These are phyloP conservation scores for Ammopiptanthus mongolicus DNA, from an alignment of 306 rosid species.

Conservation along the genomic window DNA sequence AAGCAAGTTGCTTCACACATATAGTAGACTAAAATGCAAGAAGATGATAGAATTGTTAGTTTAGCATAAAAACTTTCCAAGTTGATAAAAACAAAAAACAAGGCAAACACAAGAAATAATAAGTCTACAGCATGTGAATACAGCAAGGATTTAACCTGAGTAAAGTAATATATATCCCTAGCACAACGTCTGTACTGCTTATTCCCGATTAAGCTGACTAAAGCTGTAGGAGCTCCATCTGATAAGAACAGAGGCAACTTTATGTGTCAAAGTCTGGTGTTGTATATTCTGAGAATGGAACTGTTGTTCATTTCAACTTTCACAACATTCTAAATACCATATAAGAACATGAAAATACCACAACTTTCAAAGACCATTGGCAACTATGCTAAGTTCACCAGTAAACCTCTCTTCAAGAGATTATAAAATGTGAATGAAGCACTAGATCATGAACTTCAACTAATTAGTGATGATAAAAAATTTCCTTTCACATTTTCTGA, in stretches of 20 bases:
- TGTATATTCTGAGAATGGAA: constrained; percentile 2
- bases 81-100: background rate
- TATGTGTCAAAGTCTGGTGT: background rate
- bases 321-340: constrained; percentile 9
- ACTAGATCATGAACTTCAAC: background rate
- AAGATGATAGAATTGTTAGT: constrained; percentile 8
- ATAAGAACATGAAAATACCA: background rate
- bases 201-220: constrained; percentile 84
- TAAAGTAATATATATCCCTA: constrained; percentile 82
- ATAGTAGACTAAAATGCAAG: constrained; percentile 48
- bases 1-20: constrained; percentile 88
- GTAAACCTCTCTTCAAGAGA: constrained; percentile 1
- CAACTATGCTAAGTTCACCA: constrained; percentile 3
- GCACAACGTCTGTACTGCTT: constrained; percentile 91
- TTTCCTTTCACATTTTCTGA: background rate
- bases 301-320: constrained; percentile 5
- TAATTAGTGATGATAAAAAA: background rate
- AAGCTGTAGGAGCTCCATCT: constrained; percentile 90
- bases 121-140: constrained; percentile 2
- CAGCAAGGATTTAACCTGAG: constrained; percentile 58
- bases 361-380: background rate
- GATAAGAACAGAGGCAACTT: constrained; percentile 25
- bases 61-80: background rate
- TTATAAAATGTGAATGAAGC: background rate
- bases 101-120: background rate